A percentile compares a stretch with the other conserved stretches of the same genome.
phyloP scores from a whole-genome alignment of 805 yeast genomes.

The Saturnispora sekii region DNA sequence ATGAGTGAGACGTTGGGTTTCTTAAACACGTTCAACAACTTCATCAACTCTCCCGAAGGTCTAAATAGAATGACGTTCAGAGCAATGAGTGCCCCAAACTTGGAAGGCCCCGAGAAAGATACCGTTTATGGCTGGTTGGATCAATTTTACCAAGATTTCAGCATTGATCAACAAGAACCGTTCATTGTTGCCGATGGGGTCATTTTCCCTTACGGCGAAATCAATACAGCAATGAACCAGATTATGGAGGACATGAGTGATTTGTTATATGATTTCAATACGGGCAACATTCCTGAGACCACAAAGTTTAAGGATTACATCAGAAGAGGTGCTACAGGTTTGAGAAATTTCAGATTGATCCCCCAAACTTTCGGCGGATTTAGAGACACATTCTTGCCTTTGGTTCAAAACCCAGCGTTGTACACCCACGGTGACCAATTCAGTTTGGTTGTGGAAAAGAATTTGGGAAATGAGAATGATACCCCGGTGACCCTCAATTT shows the following conservation, averaged over 20 bases:
- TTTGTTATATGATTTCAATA: conserved; percentile 23
- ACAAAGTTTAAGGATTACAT: conserved; percentile 31
- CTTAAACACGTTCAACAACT: conserved; percentile 15
- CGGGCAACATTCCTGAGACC: conserved; percentile 22
- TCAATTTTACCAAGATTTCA: conserved; percentile 9
- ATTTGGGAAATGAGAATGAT: not conserved
- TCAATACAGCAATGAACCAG: conserved; percentile 47
- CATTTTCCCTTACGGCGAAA: conserved; percentile 36
- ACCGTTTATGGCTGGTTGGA: not conserved
- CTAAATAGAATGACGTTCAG: conserved; percentile 9
- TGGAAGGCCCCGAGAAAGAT: conserved; percentile 4
- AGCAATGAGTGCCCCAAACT: conserved; percentile 10
- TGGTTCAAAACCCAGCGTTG: not conserved
- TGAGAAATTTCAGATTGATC: conserved; percentile 40
- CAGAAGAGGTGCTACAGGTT: conserved; percentile 30
- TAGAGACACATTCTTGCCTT: conserved; percentile 1
- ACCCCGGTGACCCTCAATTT: conserved; percentile 34
- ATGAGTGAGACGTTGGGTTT: conserved; percentile 18
- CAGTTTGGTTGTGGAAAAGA: not conserved
- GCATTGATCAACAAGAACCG: conserved; percentile 28
- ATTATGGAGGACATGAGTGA: conserved; percentile 41
- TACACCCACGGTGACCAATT: no score
- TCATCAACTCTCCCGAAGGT: conserved; percentile 9
- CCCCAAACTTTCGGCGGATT: conserved; percentile 36
- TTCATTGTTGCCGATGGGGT: conserved; percentile 67